phyloP scores from a whole-genome alignment of 495 filamentous ascomycete genomes.

The Penicillium antarcticum region DNA sequence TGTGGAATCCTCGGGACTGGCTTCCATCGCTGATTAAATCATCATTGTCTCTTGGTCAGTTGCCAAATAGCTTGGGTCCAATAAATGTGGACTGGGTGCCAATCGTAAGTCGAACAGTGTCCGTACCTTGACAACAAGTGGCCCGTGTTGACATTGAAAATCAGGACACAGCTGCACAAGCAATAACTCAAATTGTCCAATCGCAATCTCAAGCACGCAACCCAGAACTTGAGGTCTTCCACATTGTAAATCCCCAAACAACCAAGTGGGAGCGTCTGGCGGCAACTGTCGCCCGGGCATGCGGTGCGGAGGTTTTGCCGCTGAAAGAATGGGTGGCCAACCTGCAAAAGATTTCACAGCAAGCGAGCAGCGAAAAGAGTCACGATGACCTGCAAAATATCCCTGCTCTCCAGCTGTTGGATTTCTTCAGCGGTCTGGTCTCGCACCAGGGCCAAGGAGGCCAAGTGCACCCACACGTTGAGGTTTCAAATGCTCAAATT shows the following conservation, averaged over 20 bases:
- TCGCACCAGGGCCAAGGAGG: neutral
- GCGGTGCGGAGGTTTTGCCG: slow-evolving; percentile 4
- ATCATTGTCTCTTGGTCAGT: slow-evolving; percentile 15
- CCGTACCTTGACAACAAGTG: too few relatives aligned
- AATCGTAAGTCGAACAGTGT: slow-evolving; percentile 8
- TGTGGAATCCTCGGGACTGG: slow-evolving; percentile 31
- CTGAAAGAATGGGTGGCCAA: slow-evolving; percentile 18
- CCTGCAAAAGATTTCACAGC: slow-evolving; percentile 1
- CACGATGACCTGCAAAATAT: slow-evolving; percentile 15
- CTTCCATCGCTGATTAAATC: slow-evolving; percentile 19
- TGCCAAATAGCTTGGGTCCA: slow-evolving; percentile 10
- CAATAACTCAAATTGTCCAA: slow-evolving; percentile 9
- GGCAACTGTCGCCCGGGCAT: slow-evolving; percentile 1
- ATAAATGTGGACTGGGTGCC: slow-evolving; percentile 17
- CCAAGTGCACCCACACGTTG: neutral
- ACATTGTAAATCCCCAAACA: slow-evolving; percentile 23
- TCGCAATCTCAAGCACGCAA: slow-evolving; percentile 3
- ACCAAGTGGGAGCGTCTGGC: slow-evolving; percentile 18
- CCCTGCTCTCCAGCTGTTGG: slow-evolving; percentile 22
- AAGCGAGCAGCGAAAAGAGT: slow-evolving; percentile 2
- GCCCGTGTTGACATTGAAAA: too few relatives aligned
- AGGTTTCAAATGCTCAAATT: neutral
- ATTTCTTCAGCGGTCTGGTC: slow-evolving; percentile 17
- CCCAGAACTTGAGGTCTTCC: slow-evolving; percentile 12
- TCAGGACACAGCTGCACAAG: slow-evolving; percentile 13